Evolutionary conservation across 306 rosid genomes (phyloP).

Genomic region (Pyrus bretschneideri): DNA sequence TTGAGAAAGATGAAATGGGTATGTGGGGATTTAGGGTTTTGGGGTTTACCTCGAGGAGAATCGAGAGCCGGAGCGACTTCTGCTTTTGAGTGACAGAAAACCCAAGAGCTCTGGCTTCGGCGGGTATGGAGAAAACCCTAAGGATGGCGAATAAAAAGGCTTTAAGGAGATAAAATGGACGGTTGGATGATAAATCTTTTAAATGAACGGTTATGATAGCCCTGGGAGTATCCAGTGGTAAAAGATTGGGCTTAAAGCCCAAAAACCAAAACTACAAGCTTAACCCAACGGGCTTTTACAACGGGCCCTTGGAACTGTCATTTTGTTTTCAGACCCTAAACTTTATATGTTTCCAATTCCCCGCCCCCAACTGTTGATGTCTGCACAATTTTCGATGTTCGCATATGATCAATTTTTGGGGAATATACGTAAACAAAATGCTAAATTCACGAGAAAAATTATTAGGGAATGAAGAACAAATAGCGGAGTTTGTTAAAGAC

Average conservation of each 20-base stretch:
- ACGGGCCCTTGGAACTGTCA: too few relatives aligned
- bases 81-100: not conserved
- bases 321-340: not conserved
- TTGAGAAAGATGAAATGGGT: not conserved
- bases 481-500: too few relatives aligned
- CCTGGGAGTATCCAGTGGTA: not conserved
- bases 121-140: constrained; percentile 3
- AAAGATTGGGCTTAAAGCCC: not conserved
- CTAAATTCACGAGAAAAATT: too few relatives aligned
- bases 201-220: constrained; percentile 11
- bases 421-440: too few relatives aligned
- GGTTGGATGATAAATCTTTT: not conserved
- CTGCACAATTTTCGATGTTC: too few relatives aligned
- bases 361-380: too few relatives aligned
- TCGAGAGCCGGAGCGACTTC: not conserved
- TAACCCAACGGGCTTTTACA: not conserved
- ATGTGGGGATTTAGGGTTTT: too few relatives aligned
- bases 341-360: too few relatives aligned
- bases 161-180: not conserved
- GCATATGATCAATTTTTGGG: too few relatives aligned
- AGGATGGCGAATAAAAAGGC: not conserved
- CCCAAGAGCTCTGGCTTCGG: not conserved
- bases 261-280: too few relatives aligned
- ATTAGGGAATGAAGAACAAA: too few relatives aligned
- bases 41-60: constrained; percentile 5